phyloP scores from a whole-genome alignment of 257 asterid genomes.

The Solanum lignicaule region DNA sequence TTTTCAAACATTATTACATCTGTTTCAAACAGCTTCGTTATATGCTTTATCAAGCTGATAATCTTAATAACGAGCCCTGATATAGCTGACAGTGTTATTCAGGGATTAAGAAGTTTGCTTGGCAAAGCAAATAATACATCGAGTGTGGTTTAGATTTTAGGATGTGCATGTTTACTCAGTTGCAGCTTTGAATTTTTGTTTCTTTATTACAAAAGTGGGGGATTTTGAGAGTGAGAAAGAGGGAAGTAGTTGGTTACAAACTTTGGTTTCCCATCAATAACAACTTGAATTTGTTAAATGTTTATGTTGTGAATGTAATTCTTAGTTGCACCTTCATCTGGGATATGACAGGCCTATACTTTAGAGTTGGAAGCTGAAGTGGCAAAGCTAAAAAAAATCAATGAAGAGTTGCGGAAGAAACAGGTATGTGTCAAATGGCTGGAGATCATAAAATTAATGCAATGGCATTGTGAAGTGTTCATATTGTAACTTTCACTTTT shows the following conservation, averaged over 20 bases:
- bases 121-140: not conserved
- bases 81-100: not conserved
- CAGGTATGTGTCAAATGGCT: slow-evolving; percentile 38
- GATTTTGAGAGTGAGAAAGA: not conserved
- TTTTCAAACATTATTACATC: not conserved
- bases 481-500: not conserved
- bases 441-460: not conserved
- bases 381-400: slow-evolving; percentile 62
- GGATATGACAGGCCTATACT: slow-evolving; percentile 62
- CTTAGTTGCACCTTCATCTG: not conserved
- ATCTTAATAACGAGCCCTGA: not conserved
- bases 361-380: slow-evolving; percentile 91
- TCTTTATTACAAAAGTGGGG: not conserved
- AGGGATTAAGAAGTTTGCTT: not conserved
- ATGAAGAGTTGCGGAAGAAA: slow-evolving; percentile 59
- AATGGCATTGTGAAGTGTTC: not conserved
- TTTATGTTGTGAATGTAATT: not conserved
- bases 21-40: not conserved
- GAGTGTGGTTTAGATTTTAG: not conserved
- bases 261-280: not conserved
- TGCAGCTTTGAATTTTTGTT: not conserved
- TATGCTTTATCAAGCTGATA: not conserved
- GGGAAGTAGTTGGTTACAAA: not conserved
- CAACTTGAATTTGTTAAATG: not conserved
- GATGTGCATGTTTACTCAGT: not conserved